phyloP scores from a whole-genome alignment of 2,329 filamentous ascomycete genomes.

The Alternaria tenuissima region DNA sequence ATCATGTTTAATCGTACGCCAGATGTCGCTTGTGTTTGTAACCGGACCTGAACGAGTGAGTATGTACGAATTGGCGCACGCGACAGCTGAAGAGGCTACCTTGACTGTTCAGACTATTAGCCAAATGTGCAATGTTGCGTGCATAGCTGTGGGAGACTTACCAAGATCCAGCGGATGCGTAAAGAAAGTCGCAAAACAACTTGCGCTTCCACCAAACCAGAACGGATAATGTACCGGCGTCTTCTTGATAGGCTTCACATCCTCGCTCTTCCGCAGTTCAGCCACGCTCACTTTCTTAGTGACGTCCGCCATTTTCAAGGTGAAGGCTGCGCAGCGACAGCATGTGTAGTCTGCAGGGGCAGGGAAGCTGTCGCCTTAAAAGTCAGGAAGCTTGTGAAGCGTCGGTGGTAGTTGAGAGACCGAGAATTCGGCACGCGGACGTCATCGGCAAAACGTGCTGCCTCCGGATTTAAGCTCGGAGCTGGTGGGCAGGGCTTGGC shows the following conservation, averaged over 20 bases:
- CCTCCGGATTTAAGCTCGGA: conserved; percentile 25
- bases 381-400: conserved; percentile 14
- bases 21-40: conserved; percentile 78
- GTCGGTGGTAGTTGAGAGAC: conserved; percentile 38
- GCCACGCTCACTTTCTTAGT: conserved; percentile 44
- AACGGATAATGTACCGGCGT: conserved; percentile 58
- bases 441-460: conserved; percentile 38
- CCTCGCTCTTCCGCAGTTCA: conserved; percentile 52
- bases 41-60: conserved; percentile 70
- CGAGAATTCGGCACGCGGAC: conserved; percentile 29
- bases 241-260: conserved; percentile 45
- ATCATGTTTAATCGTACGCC: conserved; percentile 79
- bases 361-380: conserved; percentile 12
- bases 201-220: conserved; percentile 97
- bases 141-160: conserved; percentile 59
- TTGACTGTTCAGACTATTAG: conserved; percentile 54
- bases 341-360: conserved; percentile 35
- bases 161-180: conserved; percentile 93
- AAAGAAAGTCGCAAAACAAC: conserved; percentile 87
- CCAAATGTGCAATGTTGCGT: background rate
- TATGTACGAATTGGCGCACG: conserved; percentile 8
- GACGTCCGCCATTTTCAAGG: conserved; percentile 52
- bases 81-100: conserved; percentile 40
- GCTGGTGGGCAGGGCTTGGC: conserved; percentile 36
- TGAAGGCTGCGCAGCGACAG: conserved; percentile 13